Percentiles rank a stretch among this genome's conserved stretches.
Conservation (phyloP, 2,329 filamentous ascomycete genomes). For the Aspergillus thermomutatus region DNA sequence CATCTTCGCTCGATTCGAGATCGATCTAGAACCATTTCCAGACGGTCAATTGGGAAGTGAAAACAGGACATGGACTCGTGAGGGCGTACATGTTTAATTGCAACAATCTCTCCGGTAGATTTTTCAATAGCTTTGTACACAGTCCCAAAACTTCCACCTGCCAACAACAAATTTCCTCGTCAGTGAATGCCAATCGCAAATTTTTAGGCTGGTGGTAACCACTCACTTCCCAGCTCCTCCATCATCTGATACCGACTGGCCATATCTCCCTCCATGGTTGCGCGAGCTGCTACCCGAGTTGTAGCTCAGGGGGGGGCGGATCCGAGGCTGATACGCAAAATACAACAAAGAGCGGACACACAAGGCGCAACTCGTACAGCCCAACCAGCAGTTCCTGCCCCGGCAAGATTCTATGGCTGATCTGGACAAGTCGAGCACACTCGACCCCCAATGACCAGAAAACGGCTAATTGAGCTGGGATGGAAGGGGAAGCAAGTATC, state of each 20-base stretch:
- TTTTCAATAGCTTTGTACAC: slow-evolving; percentile 97
- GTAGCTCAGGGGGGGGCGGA: slow-evolving; percentile 8
- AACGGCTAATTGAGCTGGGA: neutral
- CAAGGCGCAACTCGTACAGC: slow-evolving; percentile 12
- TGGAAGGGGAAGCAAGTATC: slow-evolving; percentile 3
- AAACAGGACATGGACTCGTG: neutral
- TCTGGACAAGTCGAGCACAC: slow-evolving; percentile 11
- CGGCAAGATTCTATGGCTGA: slow-evolving; percentile 10
- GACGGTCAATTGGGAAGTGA: slow-evolving; percentile 12
- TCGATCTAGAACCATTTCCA: slow-evolving; percentile 66
- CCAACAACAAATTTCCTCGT: slow-evolving; percentile 14
- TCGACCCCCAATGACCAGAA: neutral
- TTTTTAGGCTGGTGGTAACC: neutral
- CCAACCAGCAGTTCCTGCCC: slow-evolving; percentile 12
- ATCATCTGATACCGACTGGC: slow-evolving; percentile 89
- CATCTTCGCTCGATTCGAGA: slow-evolving; percentile 96
- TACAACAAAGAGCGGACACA: slow-evolving; percentile 9
- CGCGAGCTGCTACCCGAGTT: slow-evolving; percentile 8
- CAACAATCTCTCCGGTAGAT: slow-evolving; percentile 85
- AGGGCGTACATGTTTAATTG: slow-evolving; percentile 83
- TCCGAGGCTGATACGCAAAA: slow-evolving; percentile 5
- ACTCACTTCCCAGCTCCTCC: slow-evolving; percentile 91
- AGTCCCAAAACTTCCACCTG: slow-evolving; percentile 90
- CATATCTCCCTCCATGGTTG: slow-evolving; percentile 52
- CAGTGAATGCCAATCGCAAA: slow-evolving; percentile 13